Evolutionary conservation across 768 basidiomycete species (phyloP).

Genomic region (Mycena belliarum): DNA sequence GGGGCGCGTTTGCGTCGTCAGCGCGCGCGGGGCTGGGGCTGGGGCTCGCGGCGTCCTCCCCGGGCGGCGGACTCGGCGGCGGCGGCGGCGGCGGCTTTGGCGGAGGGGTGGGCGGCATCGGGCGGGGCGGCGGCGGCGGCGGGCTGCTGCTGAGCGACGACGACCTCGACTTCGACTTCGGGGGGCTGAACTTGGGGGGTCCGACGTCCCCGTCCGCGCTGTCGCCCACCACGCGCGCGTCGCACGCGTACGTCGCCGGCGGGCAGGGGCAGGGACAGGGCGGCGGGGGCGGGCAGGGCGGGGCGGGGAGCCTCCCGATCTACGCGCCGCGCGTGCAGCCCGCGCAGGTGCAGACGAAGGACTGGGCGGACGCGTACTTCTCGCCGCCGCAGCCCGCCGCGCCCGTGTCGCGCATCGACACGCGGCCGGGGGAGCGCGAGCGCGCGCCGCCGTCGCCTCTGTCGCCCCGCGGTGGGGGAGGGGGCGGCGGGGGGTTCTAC

Average conservation of each 20-base stretch:
- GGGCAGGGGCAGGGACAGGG: neutral
- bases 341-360: neutral
- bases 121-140: conserved; percentile 46
- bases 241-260: conserved; percentile 43
- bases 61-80: too few relatives aligned
- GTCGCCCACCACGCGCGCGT: too few relatives aligned
- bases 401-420: conserved; percentile 3
- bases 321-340: conserved; percentile 70
- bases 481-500: too few relatives aligned
- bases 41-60: too few relatives aligned
- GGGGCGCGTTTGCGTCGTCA: neutral
- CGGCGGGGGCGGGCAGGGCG: neutral
- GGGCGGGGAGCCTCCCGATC: conserved; percentile 66
- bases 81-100: too few relatives aligned
- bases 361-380: conserved; percentile 20
- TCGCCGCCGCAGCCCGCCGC: conserved; percentile 1
- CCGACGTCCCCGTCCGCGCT: conserved; percentile 24
- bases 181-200: conserved; percentile 32
- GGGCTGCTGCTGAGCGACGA: conserved; percentile 76
- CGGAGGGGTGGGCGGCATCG: too few relatives aligned
- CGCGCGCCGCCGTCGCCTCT: neutral
- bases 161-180: conserved; percentile 57
- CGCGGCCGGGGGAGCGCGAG: neutral
- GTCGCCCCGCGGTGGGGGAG: neutral
- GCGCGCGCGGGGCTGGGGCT: too few relatives aligned